Evolutionary conservation across 164 flowering plant species (phyloP).

Genomic region (Echeveria elegans): DNA sequence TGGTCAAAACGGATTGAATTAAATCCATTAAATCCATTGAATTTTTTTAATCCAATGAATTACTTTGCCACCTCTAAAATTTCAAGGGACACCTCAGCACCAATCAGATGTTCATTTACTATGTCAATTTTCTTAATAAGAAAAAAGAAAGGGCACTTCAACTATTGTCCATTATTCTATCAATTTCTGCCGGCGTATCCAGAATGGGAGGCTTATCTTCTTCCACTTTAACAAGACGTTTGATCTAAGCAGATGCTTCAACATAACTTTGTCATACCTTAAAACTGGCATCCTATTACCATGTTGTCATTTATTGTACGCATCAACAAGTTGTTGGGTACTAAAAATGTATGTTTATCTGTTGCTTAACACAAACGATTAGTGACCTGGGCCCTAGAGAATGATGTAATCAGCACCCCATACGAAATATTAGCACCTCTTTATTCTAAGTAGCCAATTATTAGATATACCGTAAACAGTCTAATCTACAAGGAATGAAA

Average conservation of each 20-base stretch:
- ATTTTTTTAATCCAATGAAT: too few relatives aligned
- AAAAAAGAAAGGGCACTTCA: background rate
- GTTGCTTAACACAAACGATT: conserved; percentile 6
- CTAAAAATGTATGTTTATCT: background rate
- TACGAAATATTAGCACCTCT: background rate
- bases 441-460: background rate
- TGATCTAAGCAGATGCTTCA: background rate
- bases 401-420: background rate
- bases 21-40: too few relatives aligned
- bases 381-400: background rate
- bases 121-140: too few relatives aligned
- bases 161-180: background rate
- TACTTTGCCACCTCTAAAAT: too few relatives aligned
- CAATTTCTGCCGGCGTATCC: too few relatives aligned
- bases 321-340: background rate
- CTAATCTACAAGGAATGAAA: too few relatives aligned
- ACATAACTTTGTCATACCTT: background rate
- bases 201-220: background rate
- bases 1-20: too few relatives aligned
- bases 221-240: background rate
- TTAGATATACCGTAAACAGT: background rate
- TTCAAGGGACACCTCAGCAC: too few relatives aligned
- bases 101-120: too few relatives aligned
- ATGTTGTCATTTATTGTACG: background rate
- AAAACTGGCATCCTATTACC: background rate